Conservation (phyloP, 2,329 filamentous ascomycete species). For the Penicillium oxalicum region DNA sequence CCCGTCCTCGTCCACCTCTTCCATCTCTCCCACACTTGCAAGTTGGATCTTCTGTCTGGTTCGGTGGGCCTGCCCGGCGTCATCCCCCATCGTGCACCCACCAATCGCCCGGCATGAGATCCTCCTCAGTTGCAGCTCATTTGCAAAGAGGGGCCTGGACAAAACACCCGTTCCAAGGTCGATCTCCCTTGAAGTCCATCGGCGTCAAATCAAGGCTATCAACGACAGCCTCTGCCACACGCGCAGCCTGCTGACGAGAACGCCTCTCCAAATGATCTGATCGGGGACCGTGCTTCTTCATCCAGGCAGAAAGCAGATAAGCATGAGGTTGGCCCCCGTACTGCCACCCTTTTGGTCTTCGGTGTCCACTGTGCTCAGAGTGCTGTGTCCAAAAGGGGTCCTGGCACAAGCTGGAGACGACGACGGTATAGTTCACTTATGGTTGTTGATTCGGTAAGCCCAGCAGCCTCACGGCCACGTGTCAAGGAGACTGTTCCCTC, state of each 20-base stretch:
- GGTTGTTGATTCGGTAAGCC: no score
- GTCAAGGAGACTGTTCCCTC: not conserved
- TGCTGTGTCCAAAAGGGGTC: no score
- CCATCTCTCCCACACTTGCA: no score
- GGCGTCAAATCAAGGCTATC: not conserved
- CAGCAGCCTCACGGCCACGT: not conserved
- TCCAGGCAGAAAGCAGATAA: no score
- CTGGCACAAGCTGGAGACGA: no score
- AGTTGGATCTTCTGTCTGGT: conserved; percentile 30
- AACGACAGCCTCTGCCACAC: not conserved
- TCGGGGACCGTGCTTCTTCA: no score
- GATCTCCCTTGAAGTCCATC: not conserved
- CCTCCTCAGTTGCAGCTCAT: conserved; percentile 15
- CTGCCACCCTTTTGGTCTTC: no score
- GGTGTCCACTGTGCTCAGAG: no score
- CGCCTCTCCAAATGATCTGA: no score
- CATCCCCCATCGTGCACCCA: conserved; percentile 32
- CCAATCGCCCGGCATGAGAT: conserved; percentile 26
- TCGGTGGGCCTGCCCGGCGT: conserved; percentile 35
- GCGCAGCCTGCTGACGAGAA: no score
- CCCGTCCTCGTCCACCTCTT: not conserved
- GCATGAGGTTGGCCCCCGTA: no score
- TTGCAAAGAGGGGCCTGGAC: not conserved
- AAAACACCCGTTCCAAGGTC: conserved; percentile 6
- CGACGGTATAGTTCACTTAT: no score